phyloP scores from a whole-genome alignment of 495 filamentous ascomycete genomes.

The Tuber borchii region DNA sequence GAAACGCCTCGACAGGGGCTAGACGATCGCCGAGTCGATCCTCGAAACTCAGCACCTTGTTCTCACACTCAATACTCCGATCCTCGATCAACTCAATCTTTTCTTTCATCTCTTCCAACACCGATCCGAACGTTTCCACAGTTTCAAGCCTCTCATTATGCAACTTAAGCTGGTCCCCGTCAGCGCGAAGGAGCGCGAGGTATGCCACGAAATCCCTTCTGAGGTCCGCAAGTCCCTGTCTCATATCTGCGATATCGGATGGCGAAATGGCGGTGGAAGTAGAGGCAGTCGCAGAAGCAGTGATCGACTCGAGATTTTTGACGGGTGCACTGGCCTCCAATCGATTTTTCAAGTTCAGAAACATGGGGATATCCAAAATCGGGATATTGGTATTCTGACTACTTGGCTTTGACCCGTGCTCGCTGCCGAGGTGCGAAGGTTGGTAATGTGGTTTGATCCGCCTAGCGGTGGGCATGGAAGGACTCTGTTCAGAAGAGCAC shows the following conservation, averaged over 20 bases:
- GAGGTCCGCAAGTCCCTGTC: neutral
- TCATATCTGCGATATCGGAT: neutral
- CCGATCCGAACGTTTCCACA: slow-evolving; percentile 27
- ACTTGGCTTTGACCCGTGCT: slow-evolving; percentile 12
- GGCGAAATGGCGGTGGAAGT: neutral
- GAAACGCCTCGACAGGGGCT: slow-evolving; percentile 17
- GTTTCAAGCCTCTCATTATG: slow-evolving; percentile 33
- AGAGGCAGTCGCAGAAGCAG: neutral
- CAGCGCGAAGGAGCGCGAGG: neutral
- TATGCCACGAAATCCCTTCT: neutral
- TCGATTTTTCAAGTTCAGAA: neutral
- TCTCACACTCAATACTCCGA: slow-evolving; percentile 26
- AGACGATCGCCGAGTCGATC: slow-evolving; percentile 31
- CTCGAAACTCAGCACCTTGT: slow-evolving; percentile 29
- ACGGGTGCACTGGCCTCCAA: neutral
- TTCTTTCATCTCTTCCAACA: slow-evolving; percentile 32
- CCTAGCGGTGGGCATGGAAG: slow-evolving; percentile 11
- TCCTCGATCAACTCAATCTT: slow-evolving; percentile 31
- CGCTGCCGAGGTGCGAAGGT: slow-evolving; percentile 19
- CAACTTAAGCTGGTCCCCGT: slow-evolving; percentile 8
- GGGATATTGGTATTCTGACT: slow-evolving; percentile 5
- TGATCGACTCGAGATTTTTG: neutral
- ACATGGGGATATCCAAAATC: neutral
- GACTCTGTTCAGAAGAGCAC: slow-evolving; percentile 16
- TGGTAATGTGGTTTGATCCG: slow-evolving; percentile 11